Conservation (phyloP, 177 flowering plant genomes). For the Vitis hybrid region DNA sequence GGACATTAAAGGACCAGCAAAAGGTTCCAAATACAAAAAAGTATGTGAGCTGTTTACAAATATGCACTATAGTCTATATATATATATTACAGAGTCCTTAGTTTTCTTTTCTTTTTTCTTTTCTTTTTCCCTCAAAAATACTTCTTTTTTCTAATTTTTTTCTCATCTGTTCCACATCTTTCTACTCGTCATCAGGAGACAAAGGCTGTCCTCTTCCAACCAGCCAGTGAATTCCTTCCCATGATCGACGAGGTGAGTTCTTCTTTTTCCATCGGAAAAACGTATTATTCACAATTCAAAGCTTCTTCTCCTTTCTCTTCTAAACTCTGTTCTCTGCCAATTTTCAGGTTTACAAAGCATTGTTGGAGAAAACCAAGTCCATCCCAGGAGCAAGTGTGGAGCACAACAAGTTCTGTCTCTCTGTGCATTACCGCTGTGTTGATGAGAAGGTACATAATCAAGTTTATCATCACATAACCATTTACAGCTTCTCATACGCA, state of each 20-base stretch:
- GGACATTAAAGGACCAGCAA: slow-evolving; percentile 79
- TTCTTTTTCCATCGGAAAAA: not conserved
- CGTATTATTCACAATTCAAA: too few species aligned
- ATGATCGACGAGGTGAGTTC: slow-evolving; percentile 60
- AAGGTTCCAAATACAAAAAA: slow-evolving; percentile 44
- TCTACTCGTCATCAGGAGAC: slow-evolving; percentile 28
- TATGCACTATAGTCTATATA: too few species aligned
- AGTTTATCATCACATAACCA: not conserved
- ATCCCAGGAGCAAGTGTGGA: slow-evolving; percentile 58
- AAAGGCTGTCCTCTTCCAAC: slow-evolving; percentile 48
- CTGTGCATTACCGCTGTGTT: slow-evolving; percentile 69
- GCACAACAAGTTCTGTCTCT: slow-evolving; percentile 65
- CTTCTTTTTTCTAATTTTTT: not conserved
- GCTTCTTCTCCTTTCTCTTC: too few species aligned
- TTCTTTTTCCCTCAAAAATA: not conserved
- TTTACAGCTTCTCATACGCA: not conserved
- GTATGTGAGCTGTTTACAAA: slow-evolving; percentile 22
- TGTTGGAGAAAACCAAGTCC: slow-evolving; percentile 43
- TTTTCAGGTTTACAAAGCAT: slow-evolving; percentile 35
- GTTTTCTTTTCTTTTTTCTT: not conserved
- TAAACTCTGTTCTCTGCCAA: not conserved
- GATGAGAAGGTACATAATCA: slow-evolving; percentile 52
- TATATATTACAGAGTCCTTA: too few species aligned
- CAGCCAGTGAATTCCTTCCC: slow-evolving; percentile 69
- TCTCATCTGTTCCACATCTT: not conserved